Conservation (phyloP, 2,329 filamentous ascomycete species). For the Diaporthe amygdali region DNA sequence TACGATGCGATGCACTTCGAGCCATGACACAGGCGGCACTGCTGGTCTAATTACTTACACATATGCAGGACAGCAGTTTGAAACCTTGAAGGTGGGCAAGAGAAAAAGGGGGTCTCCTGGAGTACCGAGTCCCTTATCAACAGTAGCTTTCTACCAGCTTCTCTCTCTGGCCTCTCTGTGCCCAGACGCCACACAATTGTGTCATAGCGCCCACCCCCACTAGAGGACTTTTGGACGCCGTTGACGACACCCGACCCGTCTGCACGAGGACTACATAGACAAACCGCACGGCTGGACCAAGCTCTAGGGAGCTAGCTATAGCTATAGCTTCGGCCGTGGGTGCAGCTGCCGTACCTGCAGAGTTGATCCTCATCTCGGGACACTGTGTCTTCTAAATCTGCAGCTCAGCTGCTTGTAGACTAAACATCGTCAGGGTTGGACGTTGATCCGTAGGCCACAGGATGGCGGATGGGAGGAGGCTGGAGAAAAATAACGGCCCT, state of each 20-base stretch:
- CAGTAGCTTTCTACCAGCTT: neutral
- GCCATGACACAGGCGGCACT: neutral
- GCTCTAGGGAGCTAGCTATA: neutral
- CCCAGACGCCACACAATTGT: conserved; percentile 4
- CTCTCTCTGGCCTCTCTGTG: neutral
- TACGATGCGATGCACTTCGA: neutral
- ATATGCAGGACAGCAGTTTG: conserved; percentile 8
- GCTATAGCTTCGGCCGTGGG: no score
- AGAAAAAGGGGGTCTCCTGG: neutral
- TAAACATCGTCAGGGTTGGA: neutral
- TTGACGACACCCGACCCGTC: neutral
- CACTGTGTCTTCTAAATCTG: neutral
- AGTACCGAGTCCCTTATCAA: neutral
- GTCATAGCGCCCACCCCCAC: neutral
- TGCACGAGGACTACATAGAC: neutral
- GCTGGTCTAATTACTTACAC: conserved; percentile 3
- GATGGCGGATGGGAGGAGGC: neutral
- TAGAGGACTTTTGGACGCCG: neutral
- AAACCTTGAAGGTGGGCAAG: conserved; percentile 4
- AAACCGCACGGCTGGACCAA: neutral
- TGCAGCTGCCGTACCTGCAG: neutral
- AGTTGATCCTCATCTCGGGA: neutral
- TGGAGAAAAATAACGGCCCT: neutral
- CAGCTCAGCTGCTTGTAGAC: neutral
- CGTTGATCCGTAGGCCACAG: neutral